Evolutionary conservation across 805 yeast species (phyloP), one percentile per base, ranked within the genome.

Genomic region (Saccharomycopsis schoenii): DNA sequence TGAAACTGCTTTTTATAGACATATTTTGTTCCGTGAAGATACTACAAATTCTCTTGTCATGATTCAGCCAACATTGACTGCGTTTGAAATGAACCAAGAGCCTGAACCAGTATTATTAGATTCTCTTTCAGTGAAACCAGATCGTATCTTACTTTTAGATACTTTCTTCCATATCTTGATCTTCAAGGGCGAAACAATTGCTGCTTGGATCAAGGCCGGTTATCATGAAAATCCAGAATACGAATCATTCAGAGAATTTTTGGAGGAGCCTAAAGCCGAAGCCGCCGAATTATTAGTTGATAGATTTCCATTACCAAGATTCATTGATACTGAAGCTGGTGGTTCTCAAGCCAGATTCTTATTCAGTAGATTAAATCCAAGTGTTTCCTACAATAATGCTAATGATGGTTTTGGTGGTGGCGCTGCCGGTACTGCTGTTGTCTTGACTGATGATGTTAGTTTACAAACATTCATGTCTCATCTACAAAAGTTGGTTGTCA

Each of bases 391-490:
- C 69, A 75, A 80, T 57, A 68, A 68, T 42, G 52, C 52, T 47
- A 63, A 65, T 8, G 69, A 69, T 52, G 63, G 66, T 4, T 67
- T 39, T 66, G 75, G 66, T 67, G 70, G 63, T n/a, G 62, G 61
- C 37, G 64, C 60, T 39, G 60, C 52, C 34, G 75, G 79, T 6
- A 68, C 81, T 55, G 89, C 94, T 14, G 88, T 89, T 67, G 97
- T 94, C 57, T 84, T 93, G 72, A 94, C 99, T 25, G 99, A 94
- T 75, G 99, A 94, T 75, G 97, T 94, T 58, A 85, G 93, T 60
- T 79, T 94, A 73, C 97, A 93, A 76, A 91, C 91, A 56, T 94
- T 94, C 75, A 93, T 94, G 96, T 81, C 86, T 58, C 98, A 94
- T 74, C 82, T 94, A 70, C 96, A 92, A 72, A 89, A 89, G 74